A percentile compares a stretch with the other conserved stretches of the same genome.
Conservation (phyloP, 352 stramenopile species). For the Phytophthora aleatoria region DNA sequence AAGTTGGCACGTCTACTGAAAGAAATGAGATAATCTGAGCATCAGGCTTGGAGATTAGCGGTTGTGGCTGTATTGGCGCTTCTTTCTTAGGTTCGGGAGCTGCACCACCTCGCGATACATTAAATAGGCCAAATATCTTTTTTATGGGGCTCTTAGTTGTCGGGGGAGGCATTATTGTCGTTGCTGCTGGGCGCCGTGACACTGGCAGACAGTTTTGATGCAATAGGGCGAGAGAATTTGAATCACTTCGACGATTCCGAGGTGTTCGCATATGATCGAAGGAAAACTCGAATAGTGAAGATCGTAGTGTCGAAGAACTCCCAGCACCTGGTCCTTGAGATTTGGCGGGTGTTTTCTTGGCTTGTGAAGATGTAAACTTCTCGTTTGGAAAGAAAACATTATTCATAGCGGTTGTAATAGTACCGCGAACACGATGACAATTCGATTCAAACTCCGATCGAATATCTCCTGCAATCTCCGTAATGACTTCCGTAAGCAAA, state of each 20-base stretch:
- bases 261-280: slow-evolving; percentile 17
- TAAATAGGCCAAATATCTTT: slow-evolving; percentile 30
- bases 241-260: slow-evolving; percentile 15
- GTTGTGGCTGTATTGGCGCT: background rate
- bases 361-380: background rate
- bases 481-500: slow-evolving; percentile 35
- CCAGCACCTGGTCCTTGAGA: background rate
- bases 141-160: slow-evolving; percentile 21
- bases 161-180: slow-evolving; percentile 1
- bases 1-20: background rate
- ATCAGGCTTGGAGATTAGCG: background rate
- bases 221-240: slow-evolving; percentile 7
- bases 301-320: slow-evolving; percentile 5
- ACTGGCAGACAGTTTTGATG: slow-evolving; percentile 22
- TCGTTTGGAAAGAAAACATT: slow-evolving; percentile 33
- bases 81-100: background rate
- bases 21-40: slow-evolving; percentile 10
- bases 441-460: slow-evolving; percentile 39
- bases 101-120: background rate
- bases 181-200: background rate
- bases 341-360: slow-evolving; percentile 13
- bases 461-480: slow-evolving; percentile 46
- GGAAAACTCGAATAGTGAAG: slow-evolving; percentile 33
- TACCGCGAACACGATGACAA: slow-evolving; percentile 23
- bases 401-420: slow-evolving; percentile 17